phyloP scores from a whole-genome alignment of 768 basidiomycete genomes.

The Tulasnella sp. region DNA sequence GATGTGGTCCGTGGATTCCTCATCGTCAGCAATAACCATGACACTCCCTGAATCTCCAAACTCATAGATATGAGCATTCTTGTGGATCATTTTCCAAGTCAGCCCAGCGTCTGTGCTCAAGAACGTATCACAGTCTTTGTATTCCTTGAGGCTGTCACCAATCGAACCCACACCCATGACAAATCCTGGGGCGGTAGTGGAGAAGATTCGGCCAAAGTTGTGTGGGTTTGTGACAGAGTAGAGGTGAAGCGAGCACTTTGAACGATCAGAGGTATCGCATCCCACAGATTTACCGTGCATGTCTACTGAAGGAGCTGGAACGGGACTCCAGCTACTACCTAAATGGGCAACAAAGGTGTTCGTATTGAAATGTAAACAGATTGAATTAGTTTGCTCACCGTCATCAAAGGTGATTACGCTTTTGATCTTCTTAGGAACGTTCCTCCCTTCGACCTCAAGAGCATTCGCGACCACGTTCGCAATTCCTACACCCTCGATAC shows the following conservation, averaged over 20 bases:
- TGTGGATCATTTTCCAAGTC: conserved; percentile 65
- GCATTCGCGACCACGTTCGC: conserved; percentile 80
- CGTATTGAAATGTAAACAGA: conserved; percentile 1
- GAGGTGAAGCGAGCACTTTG: conserved; percentile 73
- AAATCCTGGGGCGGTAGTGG: conserved; percentile 85
- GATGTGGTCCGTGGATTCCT: conserved; percentile 54
- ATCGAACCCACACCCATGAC: conserved; percentile 95
- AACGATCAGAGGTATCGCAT: conserved; percentile 44
- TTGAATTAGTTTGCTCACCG: conserved; percentile 25
- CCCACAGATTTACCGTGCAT: conserved; percentile 44
- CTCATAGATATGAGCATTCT: conserved; percentile 83
- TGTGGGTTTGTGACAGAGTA: conserved; percentile 87
- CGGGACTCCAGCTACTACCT: conserved; percentile 62
- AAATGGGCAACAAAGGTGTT: neutral
- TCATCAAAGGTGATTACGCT: conserved; percentile 86
- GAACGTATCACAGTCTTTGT: conserved; percentile 88
- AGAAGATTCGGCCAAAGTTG: conserved; percentile 90
- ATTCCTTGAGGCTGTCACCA: conserved; percentile 50
- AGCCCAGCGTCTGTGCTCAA: conserved; percentile 81
- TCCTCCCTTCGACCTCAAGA: conserved; percentile 63
- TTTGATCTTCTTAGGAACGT: conserved; percentile 56
- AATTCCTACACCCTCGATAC: conserved; percentile 80
- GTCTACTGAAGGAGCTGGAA: conserved; percentile 49
- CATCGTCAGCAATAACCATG: conserved; percentile 69
- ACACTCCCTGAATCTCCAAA: conserved; percentile 87